These are phyloP conservation scores for Macaranga tanarius DNA, from an alignment of 441 rosid species.

Conservation along the genomic window DNA sequence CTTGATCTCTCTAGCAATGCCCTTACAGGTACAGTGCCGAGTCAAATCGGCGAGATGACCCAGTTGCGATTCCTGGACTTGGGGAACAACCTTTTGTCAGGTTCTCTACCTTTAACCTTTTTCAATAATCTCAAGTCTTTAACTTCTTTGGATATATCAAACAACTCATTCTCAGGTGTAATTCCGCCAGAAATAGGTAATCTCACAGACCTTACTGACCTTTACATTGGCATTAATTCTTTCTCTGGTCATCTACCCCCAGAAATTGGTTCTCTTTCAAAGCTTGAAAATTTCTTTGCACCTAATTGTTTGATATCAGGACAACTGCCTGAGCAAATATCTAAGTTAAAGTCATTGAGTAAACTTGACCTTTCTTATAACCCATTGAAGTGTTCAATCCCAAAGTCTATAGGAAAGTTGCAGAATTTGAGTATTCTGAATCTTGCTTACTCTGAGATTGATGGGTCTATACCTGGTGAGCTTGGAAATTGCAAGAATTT, in stretches of 20 bases:
- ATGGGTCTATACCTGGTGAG: slow-evolving; percentile 72
- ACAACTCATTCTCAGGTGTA: slow-evolving; percentile 62
- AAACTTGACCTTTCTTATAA: slow-evolving; percentile 80
- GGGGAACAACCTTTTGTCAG: slow-evolving; percentile 58
- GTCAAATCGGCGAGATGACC: slow-evolving; percentile 45
- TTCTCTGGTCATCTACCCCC: slow-evolving; percentile 69
- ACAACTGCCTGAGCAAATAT: slow-evolving; percentile 62
- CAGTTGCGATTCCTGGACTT: slow-evolving; percentile 56
- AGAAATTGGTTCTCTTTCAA: slow-evolving; percentile 58
- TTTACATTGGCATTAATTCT: slow-evolving; percentile 66
- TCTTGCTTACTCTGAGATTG: slow-evolving; percentile 57
- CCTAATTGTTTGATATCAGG: slow-evolving; percentile 63
- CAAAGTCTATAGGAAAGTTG: slow-evolving; percentile 58
- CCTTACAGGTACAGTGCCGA: slow-evolving; percentile 49
- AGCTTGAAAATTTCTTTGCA: slow-evolving; percentile 50
- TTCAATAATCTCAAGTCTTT: slow-evolving; percentile 47
- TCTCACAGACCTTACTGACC: slow-evolving; percentile 52
- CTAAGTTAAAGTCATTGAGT: slow-evolving; percentile 40
- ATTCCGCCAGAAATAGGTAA: slow-evolving; percentile 65
- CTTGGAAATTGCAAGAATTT: slow-evolving; percentile 65
- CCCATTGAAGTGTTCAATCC: slow-evolving; percentile 69
- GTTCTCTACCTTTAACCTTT: slow-evolving; percentile 47
- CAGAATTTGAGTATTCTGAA: slow-evolving; percentile 50
- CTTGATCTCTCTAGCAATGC: slow-evolving; percentile 68
- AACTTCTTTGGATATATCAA: slow-evolving; percentile 62